Conservation (phyloP, 139 green algal species). For the Tetradesmus obliquus region DNA sequence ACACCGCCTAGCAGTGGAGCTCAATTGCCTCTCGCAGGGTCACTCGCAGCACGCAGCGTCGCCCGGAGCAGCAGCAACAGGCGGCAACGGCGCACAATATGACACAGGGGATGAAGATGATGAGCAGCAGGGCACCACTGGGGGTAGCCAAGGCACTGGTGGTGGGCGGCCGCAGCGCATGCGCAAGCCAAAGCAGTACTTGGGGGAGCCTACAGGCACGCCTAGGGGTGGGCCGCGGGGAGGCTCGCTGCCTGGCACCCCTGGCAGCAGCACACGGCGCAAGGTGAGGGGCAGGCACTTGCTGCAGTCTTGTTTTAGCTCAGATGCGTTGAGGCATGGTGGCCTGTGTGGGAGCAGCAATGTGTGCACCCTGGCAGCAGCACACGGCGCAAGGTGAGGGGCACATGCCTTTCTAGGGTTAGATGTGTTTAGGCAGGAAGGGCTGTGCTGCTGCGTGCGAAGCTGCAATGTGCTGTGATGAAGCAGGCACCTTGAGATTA, state of each 20-base stretch:
- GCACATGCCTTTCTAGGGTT: background rate
- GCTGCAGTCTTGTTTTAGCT: background rate
- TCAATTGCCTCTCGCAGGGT: conserved; percentile 4
- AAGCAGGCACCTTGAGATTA: no score
- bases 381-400: conserved; percentile 5
- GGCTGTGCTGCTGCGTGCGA: no score
- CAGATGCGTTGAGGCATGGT: no score
- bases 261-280: conserved; percentile 16
- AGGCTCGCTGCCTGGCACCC: conserved; percentile 13
- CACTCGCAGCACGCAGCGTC: background rate
- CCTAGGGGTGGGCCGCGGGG: background rate
- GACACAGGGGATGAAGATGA: background rate
- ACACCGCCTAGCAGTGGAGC: background rate
- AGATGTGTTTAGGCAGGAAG: no score
- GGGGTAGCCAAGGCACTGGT: background rate
- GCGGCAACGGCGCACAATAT: conserved; percentile 7
- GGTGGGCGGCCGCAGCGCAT: background rate
- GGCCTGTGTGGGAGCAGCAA: no score
- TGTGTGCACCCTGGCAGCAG: background rate
- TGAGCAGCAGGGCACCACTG: background rate
- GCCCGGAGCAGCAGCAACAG: background rate
- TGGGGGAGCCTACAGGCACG: background rate
- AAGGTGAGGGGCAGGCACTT: background rate
- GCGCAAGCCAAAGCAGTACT: conserved; percentile 17
- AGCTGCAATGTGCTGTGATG: no score